Base-by-base conservation (phyloP, 2,329 filamentous ascomycete genomes). In the Hypoxylon sp. region DNA sequence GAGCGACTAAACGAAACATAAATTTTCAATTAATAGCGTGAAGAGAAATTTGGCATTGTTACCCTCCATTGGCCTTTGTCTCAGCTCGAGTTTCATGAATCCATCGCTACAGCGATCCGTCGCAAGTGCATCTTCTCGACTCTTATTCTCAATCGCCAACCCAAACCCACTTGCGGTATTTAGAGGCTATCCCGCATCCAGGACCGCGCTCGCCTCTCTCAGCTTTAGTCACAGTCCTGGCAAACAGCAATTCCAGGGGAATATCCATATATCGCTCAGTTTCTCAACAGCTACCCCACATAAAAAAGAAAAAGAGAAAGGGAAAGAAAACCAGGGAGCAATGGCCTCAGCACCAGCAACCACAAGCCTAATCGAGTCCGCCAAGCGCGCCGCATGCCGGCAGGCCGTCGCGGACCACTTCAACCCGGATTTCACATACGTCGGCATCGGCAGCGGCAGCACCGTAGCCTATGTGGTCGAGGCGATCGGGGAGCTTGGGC, bases 381-480 rank as follows among this genome's bases (percentile, higher is more conserved):
- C 92, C 67, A 96, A 96, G 81, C 87, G 89, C 73, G 85, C 87
- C 43, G 92, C 92, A 55, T 92, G 91, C 68, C 89, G 85, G 78
- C 88, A 87, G 72, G 92, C 92, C 88, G 74, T 83, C 84, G 59
- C 83, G 85, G 43, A 79, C 81, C 87, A 87, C 81, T 93, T 91
- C 62, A 91, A 91, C 64, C 91, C 90, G 73, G 93, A 91, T 19
- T 93, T 96, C 69, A 88, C 94, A 74, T 94, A 95, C 78, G 92
- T 95, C 51, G 92, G 92, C 71, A 95, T 96, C 78, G 92, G 92
- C 68, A 93, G 90, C 60, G 92, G 92, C 64, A 93, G 90, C 75
- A 95, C 92, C 12, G 91, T 96, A 54, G 88, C 94, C 73, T 94
- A 95, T 79, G 92, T 96, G 34, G 92, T 96, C 64, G 91, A 94